Percentiles rank a stretch among this genome's conserved stretches.
phyloP scores from a whole-genome alignment of 306 rosid genomes.

The Fragaria iinumae region DNA sequence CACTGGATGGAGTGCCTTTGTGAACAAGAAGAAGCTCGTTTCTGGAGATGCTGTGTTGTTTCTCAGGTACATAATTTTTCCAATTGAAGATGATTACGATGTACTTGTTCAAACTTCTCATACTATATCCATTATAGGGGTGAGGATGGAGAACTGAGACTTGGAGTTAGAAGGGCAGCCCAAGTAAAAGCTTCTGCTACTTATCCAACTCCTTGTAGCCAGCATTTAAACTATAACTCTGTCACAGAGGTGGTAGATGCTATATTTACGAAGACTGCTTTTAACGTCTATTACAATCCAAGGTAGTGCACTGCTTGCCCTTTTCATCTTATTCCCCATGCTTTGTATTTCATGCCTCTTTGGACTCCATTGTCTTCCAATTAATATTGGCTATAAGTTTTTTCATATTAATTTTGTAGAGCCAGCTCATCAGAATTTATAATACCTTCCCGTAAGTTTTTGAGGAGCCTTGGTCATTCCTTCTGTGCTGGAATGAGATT shows the following conservation, averaged over 20 bases:
- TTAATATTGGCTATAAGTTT: constrained; percentile 1
- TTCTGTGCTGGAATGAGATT: constrained; percentile 88
- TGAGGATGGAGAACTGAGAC: constrained; percentile 81
- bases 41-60: constrained; percentile 98
- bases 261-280: constrained; percentile 51
- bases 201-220: constrained; percentile 46
- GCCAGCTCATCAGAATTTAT: constrained; percentile 79
- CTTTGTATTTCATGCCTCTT: background rate
- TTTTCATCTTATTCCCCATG: background rate
- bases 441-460: constrained; percentile 60
- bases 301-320: constrained; percentile 44
- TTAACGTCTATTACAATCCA: constrained; percentile 77
- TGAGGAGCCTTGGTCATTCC: constrained; percentile 61
- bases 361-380: background rate
- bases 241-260: constrained; percentile 69
- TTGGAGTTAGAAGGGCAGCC: constrained; percentile 86
- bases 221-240: constrained; percentile 49
- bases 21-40: constrained; percentile 94
- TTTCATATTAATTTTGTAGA: constrained; percentile 39
- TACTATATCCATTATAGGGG: constrained; percentile 48
- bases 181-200: constrained; percentile 63
- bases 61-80: constrained; percentile 53
- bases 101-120: constrained; percentile 5
- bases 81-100: background rate
- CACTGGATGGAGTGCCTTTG: constrained; percentile 99